Conservation (phyloP, 129 eudicot species). For the Lactuca sativa region DNA sequence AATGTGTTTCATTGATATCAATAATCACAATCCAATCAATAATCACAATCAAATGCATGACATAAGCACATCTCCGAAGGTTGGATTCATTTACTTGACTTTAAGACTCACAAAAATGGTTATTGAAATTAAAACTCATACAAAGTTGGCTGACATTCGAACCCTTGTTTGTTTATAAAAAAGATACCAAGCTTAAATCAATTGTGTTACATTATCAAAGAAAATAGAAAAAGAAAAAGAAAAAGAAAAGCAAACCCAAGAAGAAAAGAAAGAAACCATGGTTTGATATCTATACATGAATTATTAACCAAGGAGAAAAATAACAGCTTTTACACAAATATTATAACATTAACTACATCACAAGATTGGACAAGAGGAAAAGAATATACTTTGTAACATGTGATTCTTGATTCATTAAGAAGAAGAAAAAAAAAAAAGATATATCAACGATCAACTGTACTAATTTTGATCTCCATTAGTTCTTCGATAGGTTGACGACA, state of each 20-base stretch:
- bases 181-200: not conserved
- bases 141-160: not conserved
- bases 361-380: slow-evolving; percentile 21
- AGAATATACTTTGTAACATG: slow-evolving; percentile 30
- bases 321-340: slow-evolving; percentile 21
- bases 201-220: not conserved
- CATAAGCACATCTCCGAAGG: not conserved
- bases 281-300: slow-evolving; percentile 1
- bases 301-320: slow-evolving; percentile 13
- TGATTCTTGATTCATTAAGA: slow-evolving; percentile 27
- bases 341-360: slow-evolving; percentile 19
- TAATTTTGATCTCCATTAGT: slow-evolving; percentile 81
- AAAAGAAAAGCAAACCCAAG: not conserved
- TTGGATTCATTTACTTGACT: slow-evolving; percentile 10
- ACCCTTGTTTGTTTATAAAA: not conserved
- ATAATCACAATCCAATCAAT: too few relatives aligned
- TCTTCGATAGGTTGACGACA: slow-evolving; percentile 85
- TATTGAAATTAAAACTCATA: not conserved
- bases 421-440: slow-evolving; percentile 38
- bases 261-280: slow-evolving; percentile 3
- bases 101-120: slow-evolving; percentile 3
- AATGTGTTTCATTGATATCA: not conserved
- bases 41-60: too few relatives aligned
- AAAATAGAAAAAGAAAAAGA: slow-evolving; percentile 16
- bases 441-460: slow-evolving; percentile 40